Percentiles rank a stretch among this genome's conserved stretches.
Conservation (phyloP, 106 monocot species). For the Triglochin maritima region DNA sequence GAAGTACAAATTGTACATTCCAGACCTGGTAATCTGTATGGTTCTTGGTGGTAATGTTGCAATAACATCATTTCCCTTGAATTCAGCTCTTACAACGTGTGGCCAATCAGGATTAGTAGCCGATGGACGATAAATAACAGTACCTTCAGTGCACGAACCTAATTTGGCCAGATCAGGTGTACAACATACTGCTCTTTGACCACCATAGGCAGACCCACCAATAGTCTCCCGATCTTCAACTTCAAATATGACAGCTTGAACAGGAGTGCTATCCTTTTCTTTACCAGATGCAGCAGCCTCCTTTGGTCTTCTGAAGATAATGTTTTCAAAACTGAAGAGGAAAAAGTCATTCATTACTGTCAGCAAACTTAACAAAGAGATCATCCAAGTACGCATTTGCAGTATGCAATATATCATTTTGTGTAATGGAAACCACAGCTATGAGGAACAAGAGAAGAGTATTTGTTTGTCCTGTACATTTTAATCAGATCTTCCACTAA, state of each 20-base stretch:
- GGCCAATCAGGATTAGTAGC: slow-evolving; percentile 62
- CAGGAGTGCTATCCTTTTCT: slow-evolving; percentile 21
- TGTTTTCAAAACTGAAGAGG: slow-evolving; percentile 61
- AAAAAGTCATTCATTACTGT: background rate
- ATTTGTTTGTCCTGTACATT: too few relatives aligned
- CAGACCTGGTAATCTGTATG: slow-evolving; percentile 46
- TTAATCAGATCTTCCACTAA: too few relatives aligned
- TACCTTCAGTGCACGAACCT: slow-evolving; percentile 55
- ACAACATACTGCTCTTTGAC: slow-evolving; percentile 80
- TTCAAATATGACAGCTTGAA: slow-evolving; percentile 78
- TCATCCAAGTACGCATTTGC: too few relatives aligned
- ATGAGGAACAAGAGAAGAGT: too few relatives aligned
- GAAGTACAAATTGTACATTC: slow-evolving; percentile 86
- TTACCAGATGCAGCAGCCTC: slow-evolving; percentile 36
- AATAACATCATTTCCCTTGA: slow-evolving; percentile 38
- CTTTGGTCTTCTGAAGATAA: slow-evolving; percentile 50
- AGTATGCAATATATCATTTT: too few relatives aligned
- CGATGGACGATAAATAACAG: slow-evolving; percentile 53
- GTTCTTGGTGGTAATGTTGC: slow-evolving; percentile 43
- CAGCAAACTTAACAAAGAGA: too few relatives aligned
- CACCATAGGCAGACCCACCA: slow-evolving; percentile 87
- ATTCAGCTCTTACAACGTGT: slow-evolving; percentile 34
- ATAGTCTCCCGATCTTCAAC: slow-evolving; percentile 70
- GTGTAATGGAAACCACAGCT: too few relatives aligned
- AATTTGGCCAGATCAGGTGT: slow-evolving; percentile 84